These are phyloP conservation scores for Spergularia marina DNA, from an alignment of 148 eudicot species.

Conservation along the genomic window DNA sequence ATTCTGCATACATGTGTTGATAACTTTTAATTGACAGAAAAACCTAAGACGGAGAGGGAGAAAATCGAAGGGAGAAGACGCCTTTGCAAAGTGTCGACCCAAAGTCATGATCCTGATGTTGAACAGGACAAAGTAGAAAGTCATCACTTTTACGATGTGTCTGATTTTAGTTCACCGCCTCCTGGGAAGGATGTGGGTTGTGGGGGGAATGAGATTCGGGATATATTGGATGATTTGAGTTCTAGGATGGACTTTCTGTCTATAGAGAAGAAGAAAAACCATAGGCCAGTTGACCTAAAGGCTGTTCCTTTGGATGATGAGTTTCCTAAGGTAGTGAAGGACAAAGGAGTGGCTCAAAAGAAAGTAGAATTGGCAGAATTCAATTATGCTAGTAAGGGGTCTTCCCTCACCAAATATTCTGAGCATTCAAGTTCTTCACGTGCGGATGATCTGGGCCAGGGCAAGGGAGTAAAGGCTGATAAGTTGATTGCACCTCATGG, in stretches of 20 bases:
- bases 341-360: conserved; percentile 24
- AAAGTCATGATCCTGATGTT: conserved; percentile 24
- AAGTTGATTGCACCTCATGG: conserved; percentile 18
- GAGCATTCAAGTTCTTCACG: conserved; percentile 38
- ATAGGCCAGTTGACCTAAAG: conserved; percentile 33
- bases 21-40: conserved; percentile 21
- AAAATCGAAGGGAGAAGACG: conserved; percentile 82
- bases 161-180: conserved; percentile 62
- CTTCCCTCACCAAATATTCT: conserved; percentile 47
- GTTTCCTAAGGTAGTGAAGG: conserved; percentile 21
- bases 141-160: conserved; percentile 32
- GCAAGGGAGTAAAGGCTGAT: conserved; percentile 20
- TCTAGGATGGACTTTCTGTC: conserved; percentile 73
- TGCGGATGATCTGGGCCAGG: conserved; percentile 24
- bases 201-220: conserved; percentile 67
- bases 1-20: conserved; percentile 2
- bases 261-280: conserved; percentile 59
- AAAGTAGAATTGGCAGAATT: conserved; percentile 31
- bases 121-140: conserved; percentile 26
- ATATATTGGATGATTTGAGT: conserved; percentile 69
- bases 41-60: conserved; percentile 44
- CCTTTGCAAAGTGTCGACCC: conserved; percentile 64
- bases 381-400: conserved; percentile 43
- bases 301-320: conserved; percentile 31
- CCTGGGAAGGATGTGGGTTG: conserved; percentile 31